A percentile compares a stretch with the other conserved stretches of the same genome.
These are phyloP conservation scores for Akebia trifoliata DNA, from an alignment of 164 flowering plant genomes.

Conservation along the genomic window DNA sequence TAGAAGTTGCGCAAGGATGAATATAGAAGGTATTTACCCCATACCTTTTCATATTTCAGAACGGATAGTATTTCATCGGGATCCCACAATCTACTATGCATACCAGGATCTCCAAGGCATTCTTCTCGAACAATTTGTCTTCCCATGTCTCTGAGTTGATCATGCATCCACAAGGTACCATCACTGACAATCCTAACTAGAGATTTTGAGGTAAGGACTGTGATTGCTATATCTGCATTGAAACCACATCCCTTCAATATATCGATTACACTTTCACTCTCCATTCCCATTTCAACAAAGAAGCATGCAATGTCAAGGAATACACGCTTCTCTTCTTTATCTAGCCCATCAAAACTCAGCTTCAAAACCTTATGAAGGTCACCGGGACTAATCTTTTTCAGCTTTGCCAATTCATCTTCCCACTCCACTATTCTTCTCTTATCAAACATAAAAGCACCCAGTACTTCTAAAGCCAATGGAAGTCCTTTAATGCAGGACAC, in stretches of 20 bases:
- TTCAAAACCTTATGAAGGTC: background rate
- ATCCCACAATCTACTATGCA: background rate
- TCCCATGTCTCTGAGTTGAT: constrained; percentile 22
- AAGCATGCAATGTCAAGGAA: constrained; percentile 2
- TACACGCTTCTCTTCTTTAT: constrained; percentile 1
- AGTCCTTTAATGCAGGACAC: background rate
- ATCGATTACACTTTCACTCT: background rate
- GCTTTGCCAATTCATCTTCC: constrained; percentile 24
- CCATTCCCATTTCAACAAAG: background rate
- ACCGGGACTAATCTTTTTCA: background rate
- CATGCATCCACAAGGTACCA: constrained; percentile 15
- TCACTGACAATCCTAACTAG: background rate
- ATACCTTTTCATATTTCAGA: background rate
- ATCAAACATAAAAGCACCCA: background rate
- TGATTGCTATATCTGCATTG: background rate
- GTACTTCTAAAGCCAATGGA: constrained; percentile 8
- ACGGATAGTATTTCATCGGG: background rate
- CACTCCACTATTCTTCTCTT: constrained; percentile 6
- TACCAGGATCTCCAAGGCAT: background rate
- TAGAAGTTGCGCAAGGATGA: too few species aligned
- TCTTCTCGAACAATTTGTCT: constrained; percentile 6
- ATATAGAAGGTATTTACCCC: too few species aligned
- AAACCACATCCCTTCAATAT: constrained; percentile 3
- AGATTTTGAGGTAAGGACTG: background rate
- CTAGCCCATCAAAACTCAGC: background rate